Evolutionary conservation across 2,329 filamentous ascomycete genomes (phyloP).

Genomic region (Thelonectria blattea): DNA sequence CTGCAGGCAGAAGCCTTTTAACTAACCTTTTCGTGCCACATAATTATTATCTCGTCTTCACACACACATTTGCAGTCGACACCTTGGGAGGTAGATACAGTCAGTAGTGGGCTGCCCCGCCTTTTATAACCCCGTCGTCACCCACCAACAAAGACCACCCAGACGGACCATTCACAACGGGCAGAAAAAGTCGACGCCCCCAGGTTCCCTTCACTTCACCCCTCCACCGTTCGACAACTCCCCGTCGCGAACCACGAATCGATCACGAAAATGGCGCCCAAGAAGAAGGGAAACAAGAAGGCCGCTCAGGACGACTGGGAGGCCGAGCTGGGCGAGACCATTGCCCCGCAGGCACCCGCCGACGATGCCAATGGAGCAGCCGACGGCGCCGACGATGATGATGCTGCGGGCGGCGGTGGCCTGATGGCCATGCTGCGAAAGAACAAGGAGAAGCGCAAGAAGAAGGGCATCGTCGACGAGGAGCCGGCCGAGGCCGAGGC

Average conservation of each 20-base stretch:
- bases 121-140: slow-evolving; percentile 7
- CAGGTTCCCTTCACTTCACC: slow-evolving; percentile 1
- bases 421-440: slow-evolving; percentile 82
- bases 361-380: slow-evolving; percentile 53
- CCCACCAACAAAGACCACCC: not conserved
- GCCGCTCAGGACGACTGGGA: slow-evolving; percentile 90
- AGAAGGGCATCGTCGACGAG: slow-evolving; percentile 80
- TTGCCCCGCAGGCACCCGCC: slow-evolving; percentile 63
- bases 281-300: slow-evolving; percentile 89
- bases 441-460: slow-evolving; percentile 86
- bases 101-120: slow-evolving; percentile 16
- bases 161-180: slow-evolving; percentile 17
- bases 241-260: slow-evolving; percentile 30
- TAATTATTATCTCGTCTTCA: not conserved
- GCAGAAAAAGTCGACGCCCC: slow-evolving; percentile 24
- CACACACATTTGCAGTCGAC: not conserved
- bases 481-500: slow-evolving; percentile 46
- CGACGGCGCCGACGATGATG: slow-evolving; percentile 58
- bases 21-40: not conserved
- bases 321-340: slow-evolving; percentile 82
- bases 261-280: slow-evolving; percentile 76
- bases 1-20: slow-evolving; percentile 3
- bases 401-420: slow-evolving; percentile 65
- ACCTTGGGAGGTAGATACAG: no score
- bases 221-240: slow-evolving; percentile 17